Percentiles rank a stretch among this genome's conserved stretches.
Conservation (phyloP, 2,329 filamentous ascomycete species). For the Ophiobolus disseminans region DNA sequence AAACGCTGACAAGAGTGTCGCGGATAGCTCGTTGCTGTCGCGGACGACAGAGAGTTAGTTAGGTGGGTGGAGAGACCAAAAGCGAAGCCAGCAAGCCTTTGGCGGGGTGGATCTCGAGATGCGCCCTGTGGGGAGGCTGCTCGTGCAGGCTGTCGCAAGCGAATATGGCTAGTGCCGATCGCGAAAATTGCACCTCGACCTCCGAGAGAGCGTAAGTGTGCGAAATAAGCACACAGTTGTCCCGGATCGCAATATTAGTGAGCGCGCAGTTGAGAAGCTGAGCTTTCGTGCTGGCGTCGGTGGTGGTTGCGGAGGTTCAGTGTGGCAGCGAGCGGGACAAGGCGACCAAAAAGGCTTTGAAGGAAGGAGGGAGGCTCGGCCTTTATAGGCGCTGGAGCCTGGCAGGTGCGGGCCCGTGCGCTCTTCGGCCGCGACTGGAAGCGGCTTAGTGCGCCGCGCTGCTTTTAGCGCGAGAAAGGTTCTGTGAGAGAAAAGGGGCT, state of each 20-base stretch:
- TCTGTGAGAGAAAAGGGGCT: slow-evolving; percentile 34
- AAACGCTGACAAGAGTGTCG: slow-evolving; percentile 54
- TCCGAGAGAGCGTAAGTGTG: slow-evolving; percentile 43
- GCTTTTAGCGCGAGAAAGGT: slow-evolving; percentile 38
- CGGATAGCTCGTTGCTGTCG: slow-evolving; percentile 35
- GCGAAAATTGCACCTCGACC: slow-evolving; percentile 30
- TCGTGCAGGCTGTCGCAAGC: slow-evolving; percentile 33
- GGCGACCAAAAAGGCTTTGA: slow-evolving; percentile 37
- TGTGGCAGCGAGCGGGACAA: slow-evolving; percentile 37
- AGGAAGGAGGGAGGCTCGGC: slow-evolving; percentile 29
- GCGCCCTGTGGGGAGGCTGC: slow-evolving; percentile 38
- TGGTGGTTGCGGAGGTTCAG: slow-evolving; percentile 32
- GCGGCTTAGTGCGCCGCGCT: slow-evolving; percentile 22
- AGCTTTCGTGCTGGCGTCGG: slow-evolving; percentile 36
- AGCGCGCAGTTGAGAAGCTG: slow-evolving; percentile 38
- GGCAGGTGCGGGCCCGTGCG: slow-evolving; percentile 15
- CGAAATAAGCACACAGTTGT: slow-evolving; percentile 29
- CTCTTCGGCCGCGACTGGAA: slow-evolving; percentile 17
- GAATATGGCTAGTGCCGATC: slow-evolving; percentile 42
- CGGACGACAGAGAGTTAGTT: slow-evolving; percentile 35
- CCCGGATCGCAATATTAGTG: slow-evolving; percentile 38
- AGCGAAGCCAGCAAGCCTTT: slow-evolving; percentile 54
- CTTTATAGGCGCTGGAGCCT: slow-evolving; percentile 31
- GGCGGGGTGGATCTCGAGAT: slow-evolving; percentile 29
- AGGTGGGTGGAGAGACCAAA: slow-evolving; percentile 43